Conservation (phyloP, 805 yeast genomes). For the Candida ulmi region DNA sequence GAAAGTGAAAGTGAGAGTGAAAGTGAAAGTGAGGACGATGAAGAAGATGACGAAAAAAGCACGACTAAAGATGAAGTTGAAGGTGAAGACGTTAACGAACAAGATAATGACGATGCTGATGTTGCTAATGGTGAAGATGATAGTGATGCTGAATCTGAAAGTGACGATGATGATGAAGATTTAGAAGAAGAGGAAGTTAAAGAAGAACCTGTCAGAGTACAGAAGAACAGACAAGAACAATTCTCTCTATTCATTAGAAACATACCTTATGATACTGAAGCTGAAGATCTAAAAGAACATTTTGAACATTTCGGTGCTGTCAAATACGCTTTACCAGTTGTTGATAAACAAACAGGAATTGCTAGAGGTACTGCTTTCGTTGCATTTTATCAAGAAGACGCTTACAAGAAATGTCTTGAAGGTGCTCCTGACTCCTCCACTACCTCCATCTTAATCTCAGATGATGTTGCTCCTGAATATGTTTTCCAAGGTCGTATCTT, state of each 20-base stretch:
- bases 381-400: slow-evolving; percentile 61
- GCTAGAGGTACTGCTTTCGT: slow-evolving; percentile 96
- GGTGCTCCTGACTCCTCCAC: slow-evolving; percentile 73
- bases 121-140: slow-evolving; percentile 23
- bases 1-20: slow-evolving; percentile 33
- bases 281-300: slow-evolving; percentile 71
- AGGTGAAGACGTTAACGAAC: slow-evolving; percentile 23
- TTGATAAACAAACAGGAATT: slow-evolving; percentile 77
- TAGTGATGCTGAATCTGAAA: slow-evolving; percentile 24
- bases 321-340: slow-evolving; percentile 88
- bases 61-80: slow-evolving; percentile 28
- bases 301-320: slow-evolving; percentile 80
- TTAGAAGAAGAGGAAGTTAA: slow-evolving; percentile 27
- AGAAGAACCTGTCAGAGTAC: slow-evolving; percentile 28
- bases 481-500: slow-evolving; percentile 91
- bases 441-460: slow-evolving; percentile 72
- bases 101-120: slow-evolving; percentile 23
- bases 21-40: slow-evolving; percentile 35
- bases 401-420: slow-evolving; percentile 61
- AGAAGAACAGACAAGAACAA: slow-evolving; percentile 58
- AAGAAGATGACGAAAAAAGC: slow-evolving; percentile 26
- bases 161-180: slow-evolving; percentile 30
- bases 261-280: slow-evolving; percentile 90
- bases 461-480: slow-evolving; percentile 83
- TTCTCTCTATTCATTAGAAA: slow-evolving; percentile 84